Percentiles rank a stretch among this genome's conserved stretches.
These are phyloP conservation scores for Eleusine coracana DNA, from an alignment of 176 grass and related monocot species.

Conservation along the genomic window DNA sequence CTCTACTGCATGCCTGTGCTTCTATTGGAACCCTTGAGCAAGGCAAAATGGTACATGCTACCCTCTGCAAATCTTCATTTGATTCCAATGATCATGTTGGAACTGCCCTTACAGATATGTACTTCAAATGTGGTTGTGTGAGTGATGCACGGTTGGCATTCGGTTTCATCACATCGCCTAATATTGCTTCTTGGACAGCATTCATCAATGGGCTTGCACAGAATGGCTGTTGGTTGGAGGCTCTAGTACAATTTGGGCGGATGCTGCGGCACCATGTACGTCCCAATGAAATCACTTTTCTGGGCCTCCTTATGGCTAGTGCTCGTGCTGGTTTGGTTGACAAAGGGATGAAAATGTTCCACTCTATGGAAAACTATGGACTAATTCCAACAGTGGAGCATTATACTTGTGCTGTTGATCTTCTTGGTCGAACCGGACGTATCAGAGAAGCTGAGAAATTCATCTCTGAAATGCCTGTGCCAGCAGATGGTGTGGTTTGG, in stretches of 20 bases:
- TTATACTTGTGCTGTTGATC: conserved; percentile 59
- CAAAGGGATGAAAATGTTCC: conserved; percentile 50
- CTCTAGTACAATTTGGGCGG: conserved; percentile 51
- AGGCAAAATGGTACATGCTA: conserved; percentile 64
- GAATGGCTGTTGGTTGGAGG: conserved; percentile 57
- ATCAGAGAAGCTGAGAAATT: conserved; percentile 56
- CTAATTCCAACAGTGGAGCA: conserved; percentile 53
- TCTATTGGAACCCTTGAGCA: conserved; percentile 54
- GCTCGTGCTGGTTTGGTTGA: conserved; percentile 46
- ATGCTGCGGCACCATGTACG: conserved; percentile 56
- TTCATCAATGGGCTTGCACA: conserved; percentile 62
- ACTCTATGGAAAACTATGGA: conserved; percentile 50
- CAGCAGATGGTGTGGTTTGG: conserved; percentile 56
- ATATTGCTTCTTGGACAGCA: conserved; percentile 71
- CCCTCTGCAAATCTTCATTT: conserved; percentile 53
- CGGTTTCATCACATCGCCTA: conserved; percentile 31
- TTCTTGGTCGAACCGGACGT: conserved; percentile 49
- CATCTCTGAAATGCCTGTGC: conserved; percentile 50
- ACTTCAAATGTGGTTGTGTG: conserved; percentile 62
- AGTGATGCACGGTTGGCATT: conserved; percentile 49
- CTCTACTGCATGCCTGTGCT: conserved; percentile 52
- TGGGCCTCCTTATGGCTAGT: conserved; percentile 55
- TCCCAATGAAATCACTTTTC: conserved; percentile 60
- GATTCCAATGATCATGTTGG: conserved; percentile 52
- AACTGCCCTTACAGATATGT: conserved; percentile 68